These are phyloP conservation scores for Diaporthe ampelina DNA, from an alignment of 2,329 filamentous ascomycete species.

Conservation along the genomic window DNA sequence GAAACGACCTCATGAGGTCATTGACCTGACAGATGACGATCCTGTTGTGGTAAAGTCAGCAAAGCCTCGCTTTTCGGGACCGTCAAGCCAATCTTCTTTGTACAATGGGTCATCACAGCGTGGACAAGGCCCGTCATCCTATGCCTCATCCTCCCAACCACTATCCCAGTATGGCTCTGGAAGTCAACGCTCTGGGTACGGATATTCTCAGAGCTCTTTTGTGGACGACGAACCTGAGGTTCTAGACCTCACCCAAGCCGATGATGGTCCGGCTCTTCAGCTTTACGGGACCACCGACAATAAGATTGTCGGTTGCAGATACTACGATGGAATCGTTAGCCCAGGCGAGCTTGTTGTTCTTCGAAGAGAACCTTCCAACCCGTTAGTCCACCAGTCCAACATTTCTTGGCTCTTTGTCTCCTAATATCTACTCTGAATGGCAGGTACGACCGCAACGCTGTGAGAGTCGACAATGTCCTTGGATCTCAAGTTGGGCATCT, in stretches of 20 bases:
- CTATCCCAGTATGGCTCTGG: neutral
- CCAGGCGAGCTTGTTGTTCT: conserved; percentile 70
- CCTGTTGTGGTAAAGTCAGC: conserved; percentile 28
- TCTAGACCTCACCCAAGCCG: conserved; percentile 60
- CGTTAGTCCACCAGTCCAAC: conserved; percentile 40
- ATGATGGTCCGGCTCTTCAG: conserved; percentile 58
- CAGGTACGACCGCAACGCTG: conserved; percentile 79
- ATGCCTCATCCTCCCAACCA: neutral
- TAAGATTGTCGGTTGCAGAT: conserved; percentile 72
- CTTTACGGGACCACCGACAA: conserved; percentile 63
- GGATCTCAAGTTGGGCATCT: conserved; percentile 84
- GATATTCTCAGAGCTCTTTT: conserved; percentile 16
- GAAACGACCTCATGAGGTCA: conserved; percentile 55
- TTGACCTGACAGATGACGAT: conserved; percentile 60
- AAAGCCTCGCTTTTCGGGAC: conserved; percentile 44
- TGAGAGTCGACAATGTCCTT: conserved; percentile 83
- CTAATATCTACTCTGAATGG: neutral
- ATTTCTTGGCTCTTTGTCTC: neutral
- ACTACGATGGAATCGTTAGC: conserved; percentile 71
- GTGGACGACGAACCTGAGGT: conserved; percentile 55
- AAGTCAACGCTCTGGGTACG: conserved; percentile 16
- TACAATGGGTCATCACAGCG: conserved; percentile 1
- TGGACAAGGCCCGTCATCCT: neutral
- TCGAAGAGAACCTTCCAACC: conserved; percentile 73
- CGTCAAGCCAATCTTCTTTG: conserved; percentile 39